phyloP scores from a whole-genome alignment of 176 grass and related monocot genomes.

The Pontederia paniculata region DNA sequence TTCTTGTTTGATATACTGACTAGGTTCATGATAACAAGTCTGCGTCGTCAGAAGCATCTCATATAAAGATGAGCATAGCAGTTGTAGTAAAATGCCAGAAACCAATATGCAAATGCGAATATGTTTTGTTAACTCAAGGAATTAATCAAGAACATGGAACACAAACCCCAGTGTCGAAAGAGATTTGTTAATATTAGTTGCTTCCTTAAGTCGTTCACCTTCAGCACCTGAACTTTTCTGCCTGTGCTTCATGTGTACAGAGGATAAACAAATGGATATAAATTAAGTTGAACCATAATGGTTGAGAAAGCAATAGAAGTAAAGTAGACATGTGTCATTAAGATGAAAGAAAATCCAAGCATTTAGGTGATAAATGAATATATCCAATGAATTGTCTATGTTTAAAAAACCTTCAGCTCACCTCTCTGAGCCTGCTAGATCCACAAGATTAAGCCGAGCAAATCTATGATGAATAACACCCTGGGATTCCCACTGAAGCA shows the following conservation, averaged over 20 bases:
- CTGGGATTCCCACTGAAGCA: constrained; percentile 81
- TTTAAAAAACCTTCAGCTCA: background rate
- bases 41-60: constrained; percentile 25
- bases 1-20: constrained; percentile 86
- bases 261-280: no score
- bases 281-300: no score
- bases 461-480: constrained; percentile 85
- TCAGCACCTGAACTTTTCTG: constrained; percentile 99
- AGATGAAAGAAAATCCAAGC: no score
- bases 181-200: constrained; percentile 95
- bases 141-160: constrained; percentile 16
- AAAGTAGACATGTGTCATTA: no score
- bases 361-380: no score
- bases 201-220: constrained; percentile 95
- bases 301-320: no score
- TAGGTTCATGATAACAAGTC: constrained; percentile 94
- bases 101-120: background rate
- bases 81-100: background rate
- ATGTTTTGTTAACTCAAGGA: constrained; percentile 2
- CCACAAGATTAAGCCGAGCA: constrained; percentile 92
- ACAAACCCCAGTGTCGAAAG: constrained; percentile 91
- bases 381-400: no score
- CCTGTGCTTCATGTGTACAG: constrained; percentile 20
- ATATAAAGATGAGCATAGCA: background rate
- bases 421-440: constrained; percentile 95